Evolutionary conservation across 768 basidiomycete genomes (phyloP), one percentile per base, ranked within the genome.

Genomic region (Tylopilus vinaceipallidus): DNA sequence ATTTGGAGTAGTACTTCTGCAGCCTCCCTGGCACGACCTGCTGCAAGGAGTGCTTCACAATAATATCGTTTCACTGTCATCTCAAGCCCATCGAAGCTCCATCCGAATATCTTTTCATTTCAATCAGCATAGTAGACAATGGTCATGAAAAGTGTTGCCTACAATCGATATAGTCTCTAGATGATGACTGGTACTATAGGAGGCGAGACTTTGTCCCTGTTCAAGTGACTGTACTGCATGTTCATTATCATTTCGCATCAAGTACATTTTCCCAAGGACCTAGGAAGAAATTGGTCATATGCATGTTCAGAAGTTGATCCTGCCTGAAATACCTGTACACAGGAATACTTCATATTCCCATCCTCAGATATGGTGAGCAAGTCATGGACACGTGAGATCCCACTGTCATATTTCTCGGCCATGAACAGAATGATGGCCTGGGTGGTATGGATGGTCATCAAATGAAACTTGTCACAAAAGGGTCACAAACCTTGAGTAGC

Each of bases 261-360:
- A 7, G 32, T 47, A 32, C 45, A 47, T 48, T 1, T 42, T 30
- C 6, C 6, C 48, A 20, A 57, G 50, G 12, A 52, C 49, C 56
- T 57, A 12, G n/a, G 11, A 6, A 2, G 33, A 19, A 2, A 35
- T 26, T 12, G 30, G 6, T 26, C 36, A 29, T 13, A 4, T 19
- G 9, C 20, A 8, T 17, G 16, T 32, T 16, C 1, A 2, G 13
- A 9, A 3, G 24, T 3, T 7, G 16, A 29, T 38, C 0, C 11
- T 6, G 23, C 19, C 16, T 6, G 20, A 33, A 23, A 37, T 53
- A 43, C 56, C 53, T 57, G 56, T 24, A n/a, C 7, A 6, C 12
- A 48, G 13, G 23, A 36, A 33, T 41, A 51, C 7, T 1, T 40
- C 5, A 27, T 36, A n/a, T 57, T 35, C 1, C 51, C 26, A 10